Conservation (phyloP, 192 early-diverging fungal species). For the Haplosporangium gracile region DNA sequence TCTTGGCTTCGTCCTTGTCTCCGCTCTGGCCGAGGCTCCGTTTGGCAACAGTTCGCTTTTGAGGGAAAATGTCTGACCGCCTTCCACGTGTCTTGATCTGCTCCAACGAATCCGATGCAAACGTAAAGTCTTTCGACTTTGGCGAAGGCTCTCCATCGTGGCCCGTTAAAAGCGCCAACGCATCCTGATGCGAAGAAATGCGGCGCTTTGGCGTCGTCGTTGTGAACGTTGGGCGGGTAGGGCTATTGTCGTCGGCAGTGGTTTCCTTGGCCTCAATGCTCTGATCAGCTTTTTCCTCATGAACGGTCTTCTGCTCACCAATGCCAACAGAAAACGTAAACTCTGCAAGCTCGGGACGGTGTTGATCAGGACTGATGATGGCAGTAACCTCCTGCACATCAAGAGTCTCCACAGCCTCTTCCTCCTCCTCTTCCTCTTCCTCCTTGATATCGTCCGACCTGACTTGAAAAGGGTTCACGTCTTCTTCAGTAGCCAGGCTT, state of each 20-base stretch:
- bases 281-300: background rate
- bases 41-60: slow-evolving; percentile 17
- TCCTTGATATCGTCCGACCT: background rate
- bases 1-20: background rate
- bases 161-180: slow-evolving; percentile 16
- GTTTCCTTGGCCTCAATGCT: too few species aligned
- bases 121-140: slow-evolving; percentile 19
- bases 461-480: background rate
- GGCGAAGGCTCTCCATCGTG: background rate
- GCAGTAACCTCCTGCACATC: slow-evolving; percentile 1
- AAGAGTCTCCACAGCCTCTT: slow-evolving; percentile 6
- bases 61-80: slow-evolving; percentile 25
- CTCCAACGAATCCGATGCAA: slow-evolving; percentile 15
- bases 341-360: background rate
- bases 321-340: background rate
- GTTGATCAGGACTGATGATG: background rate
- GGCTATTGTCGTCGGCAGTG: background rate
- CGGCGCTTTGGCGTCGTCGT: background rate
- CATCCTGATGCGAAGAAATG: slow-evolving; percentile 24
- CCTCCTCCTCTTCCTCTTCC: background rate
- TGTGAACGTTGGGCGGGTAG: background rate
- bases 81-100: slow-evolving; percentile 13
- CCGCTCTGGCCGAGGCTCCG: slow-evolving; percentile 17
- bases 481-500: background rate
- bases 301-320: background rate